A percentile compares a stretch with the other conserved stretches of the same genome.
Conservation (phyloP, 345 rosid species). For the Citrus sinensis region DNA sequence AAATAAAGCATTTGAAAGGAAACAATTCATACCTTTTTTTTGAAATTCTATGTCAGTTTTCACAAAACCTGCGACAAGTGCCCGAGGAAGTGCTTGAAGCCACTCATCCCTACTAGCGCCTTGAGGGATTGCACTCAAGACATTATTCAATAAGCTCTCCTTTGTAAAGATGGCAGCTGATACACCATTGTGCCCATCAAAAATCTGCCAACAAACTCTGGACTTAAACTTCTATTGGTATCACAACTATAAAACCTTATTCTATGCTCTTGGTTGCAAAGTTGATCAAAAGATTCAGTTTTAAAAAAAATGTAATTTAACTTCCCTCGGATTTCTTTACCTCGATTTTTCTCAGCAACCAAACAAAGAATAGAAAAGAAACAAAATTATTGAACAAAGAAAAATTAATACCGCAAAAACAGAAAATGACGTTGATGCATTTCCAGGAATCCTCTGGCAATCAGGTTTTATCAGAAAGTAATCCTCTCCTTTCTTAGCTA, state of each 20-base stretch:
- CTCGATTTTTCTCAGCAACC: neutral
- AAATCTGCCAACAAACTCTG: slow-evolving; percentile 48
- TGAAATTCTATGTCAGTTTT: slow-evolving; percentile 99
- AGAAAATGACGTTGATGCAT: slow-evolving; percentile 78
- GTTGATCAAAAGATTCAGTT: neutral
- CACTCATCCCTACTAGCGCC: slow-evolving; percentile 76
- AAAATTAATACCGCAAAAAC: slow-evolving; percentile 76
- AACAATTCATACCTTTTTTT: slow-evolving; percentile 58
- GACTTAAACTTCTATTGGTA: slow-evolving; percentile 13
- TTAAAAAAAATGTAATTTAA: neutral
- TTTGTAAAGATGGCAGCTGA: slow-evolving; percentile 96
- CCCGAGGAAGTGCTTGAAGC: slow-evolving; percentile 99
- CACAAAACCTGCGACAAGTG: slow-evolving; percentile 96
- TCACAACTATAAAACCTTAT: neutral
- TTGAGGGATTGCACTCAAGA: slow-evolving; percentile 89
- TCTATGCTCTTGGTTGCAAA: neutral
- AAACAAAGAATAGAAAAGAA: neutral
- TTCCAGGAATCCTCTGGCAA: slow-evolving; percentile 76
- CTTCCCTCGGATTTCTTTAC: neutral
- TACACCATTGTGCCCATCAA: slow-evolving; percentile 97
- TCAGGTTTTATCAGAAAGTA: slow-evolving; percentile 79
- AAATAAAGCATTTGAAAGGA: neutral
- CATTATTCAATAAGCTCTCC: slow-evolving; percentile 74
- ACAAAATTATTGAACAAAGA: neutral
- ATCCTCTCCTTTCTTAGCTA: slow-evolving; percentile 98